Evolutionary conservation across 371 early-diverging fungal species (phyloP), one percentile per base, ranked within the genome.

Genomic region (Basidiobolus heterosporus): DNA sequence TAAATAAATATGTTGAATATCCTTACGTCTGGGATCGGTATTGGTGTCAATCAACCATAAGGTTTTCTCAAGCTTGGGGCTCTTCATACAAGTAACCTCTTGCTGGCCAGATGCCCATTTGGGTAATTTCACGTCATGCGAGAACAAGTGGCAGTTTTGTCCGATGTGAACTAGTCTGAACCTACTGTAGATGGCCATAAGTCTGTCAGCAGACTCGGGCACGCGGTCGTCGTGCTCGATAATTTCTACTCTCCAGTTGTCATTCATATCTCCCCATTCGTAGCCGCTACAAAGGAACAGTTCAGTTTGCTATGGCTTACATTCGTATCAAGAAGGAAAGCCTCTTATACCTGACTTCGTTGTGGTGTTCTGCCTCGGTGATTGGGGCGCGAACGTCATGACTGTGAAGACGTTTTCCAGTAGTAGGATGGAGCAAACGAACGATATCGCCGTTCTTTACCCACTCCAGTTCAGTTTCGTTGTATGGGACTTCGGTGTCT

Each of bases 41-140:
- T 69, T 69, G 20, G 68, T 57, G 44, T 75, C 76, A 48, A 80
- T 56, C 47, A 66, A 61, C 83, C 85, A 86, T 15, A 75, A 49
- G 1, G 76, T 67, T 51, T 74, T 80, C n/a, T 74, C 66, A 9
- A 63, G 58, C 45, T 61, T 62, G 1, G 79, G 80, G 24, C 70
- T 69, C 24, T 70, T 61, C 48, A 84, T 78, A 54, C 88, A 87
- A 1, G 81, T 85, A 16, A 98, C 86, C 60, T 98, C 97, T 48
- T 84, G 86, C 62, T 98, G 98, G 19, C 75, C 74, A 65, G 81
- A 93, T 2, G 84, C 99, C 99, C 99, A 99, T 20, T 82, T 80
- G n/a, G 98, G 98, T 15, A 92, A 63, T 63, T 82, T 80, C 20
- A 75, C 72, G 11, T 55, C 52, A 50, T 80, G 82, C 1, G 91